Evolutionary conservation across 2,329 filamentous ascomycete species (phyloP).

Genomic region (Microdochium nivale): DNA sequence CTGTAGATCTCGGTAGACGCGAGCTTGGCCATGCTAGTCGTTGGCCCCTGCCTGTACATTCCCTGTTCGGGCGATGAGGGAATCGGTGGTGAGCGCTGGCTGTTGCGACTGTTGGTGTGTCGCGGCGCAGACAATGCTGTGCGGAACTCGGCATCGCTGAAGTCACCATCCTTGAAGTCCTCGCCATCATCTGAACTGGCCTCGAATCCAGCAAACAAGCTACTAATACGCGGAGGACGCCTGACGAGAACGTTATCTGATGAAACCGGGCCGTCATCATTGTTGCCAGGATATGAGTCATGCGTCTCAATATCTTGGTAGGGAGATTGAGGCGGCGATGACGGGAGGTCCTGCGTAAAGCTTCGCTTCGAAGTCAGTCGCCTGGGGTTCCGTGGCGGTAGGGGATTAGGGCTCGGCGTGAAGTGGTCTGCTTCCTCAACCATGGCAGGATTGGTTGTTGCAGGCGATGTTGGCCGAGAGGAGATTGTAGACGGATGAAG

Average conservation of each 20-base stretch:
- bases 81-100: slow-evolving; percentile 32
- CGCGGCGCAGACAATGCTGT: slow-evolving; percentile 58
- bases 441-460: slow-evolving; percentile 17
- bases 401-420: slow-evolving; percentile 40
- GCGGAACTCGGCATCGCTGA: slow-evolving; percentile 59
- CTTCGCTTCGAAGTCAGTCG: slow-evolving; percentile 40
- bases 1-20: slow-evolving; percentile 32
- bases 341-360: slow-evolving; percentile 35
- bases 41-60: slow-evolving; percentile 15
- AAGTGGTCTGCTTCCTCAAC: slow-evolving; percentile 33
- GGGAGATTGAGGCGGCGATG: slow-evolving; percentile 33
- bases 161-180: slow-evolving; percentile 51
- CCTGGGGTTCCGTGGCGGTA: slow-evolving; percentile 52
- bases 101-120: slow-evolving; percentile 31
- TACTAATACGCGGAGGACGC: slow-evolving; percentile 68
- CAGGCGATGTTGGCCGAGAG: slow-evolving; percentile 50
- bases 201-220: slow-evolving; percentile 81
- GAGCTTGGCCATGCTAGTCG: not conserved
- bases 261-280: slow-evolving; percentile 68
- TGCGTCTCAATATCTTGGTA: slow-evolving; percentile 31
- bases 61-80: slow-evolving; percentile 33
- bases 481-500: slow-evolving; percentile 70
- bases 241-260: slow-evolving; percentile 51
- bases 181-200: slow-evolving; percentile 60
- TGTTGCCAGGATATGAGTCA: slow-evolving; percentile 69